phyloP scores from a whole-genome alignment of 805 yeast species.

The Zygotorulaspora sp. region DNA sequence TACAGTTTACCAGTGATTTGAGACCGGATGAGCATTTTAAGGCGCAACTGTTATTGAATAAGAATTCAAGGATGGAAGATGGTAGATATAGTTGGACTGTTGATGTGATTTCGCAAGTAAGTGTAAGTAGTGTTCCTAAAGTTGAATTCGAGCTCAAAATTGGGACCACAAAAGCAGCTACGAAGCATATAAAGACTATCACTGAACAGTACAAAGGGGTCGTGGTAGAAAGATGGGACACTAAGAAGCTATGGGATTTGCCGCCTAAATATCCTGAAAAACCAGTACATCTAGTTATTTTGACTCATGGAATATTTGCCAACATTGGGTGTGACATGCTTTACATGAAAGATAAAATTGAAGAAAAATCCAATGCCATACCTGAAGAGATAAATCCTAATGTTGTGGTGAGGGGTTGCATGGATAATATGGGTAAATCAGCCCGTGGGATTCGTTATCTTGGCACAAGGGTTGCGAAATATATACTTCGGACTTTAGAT shows the following conservation, averaged over 20 bases:
- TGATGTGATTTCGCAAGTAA: slow-evolving; percentile 75
- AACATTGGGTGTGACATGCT: slow-evolving; percentile 88
- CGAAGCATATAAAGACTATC: slow-evolving; percentile 11
- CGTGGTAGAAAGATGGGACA: slow-evolving; percentile 43
- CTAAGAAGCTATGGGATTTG: slow-evolving; percentile 69
- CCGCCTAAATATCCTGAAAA: slow-evolving; percentile 48
- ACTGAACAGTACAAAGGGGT: slow-evolving; percentile 15
- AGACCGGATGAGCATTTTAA: slow-evolving; percentile 70
- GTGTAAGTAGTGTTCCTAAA: slow-evolving; percentile 65
- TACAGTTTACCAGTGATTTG: slow-evolving; percentile 48
- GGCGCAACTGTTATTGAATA: slow-evolving; percentile 48
- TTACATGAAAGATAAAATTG: slow-evolving; percentile 76
- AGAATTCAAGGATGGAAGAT: slow-evolving; percentile 31
- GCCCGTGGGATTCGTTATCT: slow-evolving; percentile 81
- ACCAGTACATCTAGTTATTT: slow-evolving; percentile 76
- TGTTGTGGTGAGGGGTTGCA: slow-evolving; percentile 74
- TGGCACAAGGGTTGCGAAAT: slow-evolving; percentile 78
- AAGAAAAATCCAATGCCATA: slow-evolving; percentile 33
- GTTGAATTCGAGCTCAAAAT: slow-evolving; percentile 62
- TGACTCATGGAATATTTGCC: slow-evolving; percentile 92
- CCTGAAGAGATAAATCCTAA: slow-evolving; percentile 39
- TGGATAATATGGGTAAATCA: slow-evolving; percentile 81
- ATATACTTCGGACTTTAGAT: slow-evolving; percentile 43
- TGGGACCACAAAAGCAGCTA: slow-evolving; percentile 40
- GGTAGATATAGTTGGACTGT: slow-evolving; percentile 64